Conservation (phyloP, 2,329 filamentous ascomycete genomes). For the Achaetomium macrosporum region DNA sequence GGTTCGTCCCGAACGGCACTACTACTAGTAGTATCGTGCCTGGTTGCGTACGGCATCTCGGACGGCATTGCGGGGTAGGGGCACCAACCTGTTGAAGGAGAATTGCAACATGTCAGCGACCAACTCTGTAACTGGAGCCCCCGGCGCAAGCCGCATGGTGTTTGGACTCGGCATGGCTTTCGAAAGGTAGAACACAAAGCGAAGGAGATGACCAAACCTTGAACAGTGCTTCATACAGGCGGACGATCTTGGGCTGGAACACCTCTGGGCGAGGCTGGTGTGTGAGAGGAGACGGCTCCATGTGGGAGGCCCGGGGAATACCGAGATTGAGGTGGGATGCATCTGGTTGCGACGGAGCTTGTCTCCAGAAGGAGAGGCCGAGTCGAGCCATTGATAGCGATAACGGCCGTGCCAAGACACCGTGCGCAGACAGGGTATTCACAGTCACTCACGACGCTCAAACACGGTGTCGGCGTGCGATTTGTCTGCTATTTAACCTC, state of each 20-base stretch:
- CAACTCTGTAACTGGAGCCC: background rate
- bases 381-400: slow-evolving; percentile 1
- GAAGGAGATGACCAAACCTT: slow-evolving; percentile 43
- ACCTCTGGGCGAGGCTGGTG: slow-evolving; percentile 84
- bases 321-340: background rate
- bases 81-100: slow-evolving; percentile 2
- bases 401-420: background rate
- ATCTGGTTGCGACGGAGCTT: background rate
- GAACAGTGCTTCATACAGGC: slow-evolving; percentile 82
- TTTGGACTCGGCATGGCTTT: background rate
- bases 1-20: background rate
- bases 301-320: slow-evolving; percentile 31
- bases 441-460: too few species aligned
- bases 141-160: background rate
- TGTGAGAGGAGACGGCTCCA: slow-evolving; percentile 90
- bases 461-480: too few species aligned
- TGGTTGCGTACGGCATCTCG: background rate
- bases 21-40: background rate
- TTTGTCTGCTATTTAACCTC: too few species aligned
- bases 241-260: slow-evolving; percentile 90
- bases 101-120: slow-evolving; percentile 5
- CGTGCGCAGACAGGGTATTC: background rate
- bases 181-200: slow-evolving; percentile 7
- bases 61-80: background rate
- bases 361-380: background rate